These are phyloP conservation scores for Pogostemon cablin DNA, from an alignment of 257 asterid genomes.

Conservation along the genomic window DNA sequence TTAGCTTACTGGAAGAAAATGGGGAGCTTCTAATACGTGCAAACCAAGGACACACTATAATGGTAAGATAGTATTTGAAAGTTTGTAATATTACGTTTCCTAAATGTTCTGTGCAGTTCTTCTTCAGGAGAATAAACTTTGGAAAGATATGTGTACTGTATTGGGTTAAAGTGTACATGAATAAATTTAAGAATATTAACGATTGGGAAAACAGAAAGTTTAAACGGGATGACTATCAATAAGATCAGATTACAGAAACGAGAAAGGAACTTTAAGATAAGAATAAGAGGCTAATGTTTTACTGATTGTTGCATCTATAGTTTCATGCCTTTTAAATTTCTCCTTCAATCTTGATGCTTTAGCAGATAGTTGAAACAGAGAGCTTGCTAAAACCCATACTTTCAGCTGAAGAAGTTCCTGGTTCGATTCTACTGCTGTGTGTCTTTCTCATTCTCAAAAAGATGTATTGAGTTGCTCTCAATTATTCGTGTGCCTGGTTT, in stretches of 20 bases:
- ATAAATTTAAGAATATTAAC: not conserved
- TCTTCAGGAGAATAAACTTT: slow-evolving; percentile 1
- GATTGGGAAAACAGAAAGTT: not conserved
- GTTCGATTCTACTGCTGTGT: slow-evolving; percentile 39
- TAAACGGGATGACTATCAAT: not conserved
- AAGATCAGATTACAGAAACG: not conserved
- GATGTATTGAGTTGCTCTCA: slow-evolving; percentile 1
- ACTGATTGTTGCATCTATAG: not conserved
- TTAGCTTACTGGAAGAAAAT: slow-evolving; percentile 75
- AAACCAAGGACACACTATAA: slow-evolving; percentile 85
- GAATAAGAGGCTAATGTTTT: not conserved
- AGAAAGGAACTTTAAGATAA: not conserved
- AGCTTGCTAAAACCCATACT: slow-evolving; percentile 77
- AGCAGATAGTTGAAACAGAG: slow-evolving; percentile 82
- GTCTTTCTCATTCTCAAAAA: slow-evolving; percentile 21
- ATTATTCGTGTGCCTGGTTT: slow-evolving; percentile 18
- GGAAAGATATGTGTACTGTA: not conserved
- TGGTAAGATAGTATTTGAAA: slow-evolving; percentile 43
- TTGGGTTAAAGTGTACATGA: not conserved
- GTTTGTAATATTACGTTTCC: slow-evolving; percentile 7
- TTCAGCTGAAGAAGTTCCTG: slow-evolving; percentile 74
- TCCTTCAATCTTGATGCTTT: slow-evolving; percentile 31
- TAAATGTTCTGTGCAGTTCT: not conserved
- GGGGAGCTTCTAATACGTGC: slow-evolving; percentile 92
- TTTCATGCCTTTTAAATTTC: not conserved